Base-by-base conservation (phyloP, 2,329 filamentous ascomycete species). In the Paraconiothyrium brasiliense region DNA sequence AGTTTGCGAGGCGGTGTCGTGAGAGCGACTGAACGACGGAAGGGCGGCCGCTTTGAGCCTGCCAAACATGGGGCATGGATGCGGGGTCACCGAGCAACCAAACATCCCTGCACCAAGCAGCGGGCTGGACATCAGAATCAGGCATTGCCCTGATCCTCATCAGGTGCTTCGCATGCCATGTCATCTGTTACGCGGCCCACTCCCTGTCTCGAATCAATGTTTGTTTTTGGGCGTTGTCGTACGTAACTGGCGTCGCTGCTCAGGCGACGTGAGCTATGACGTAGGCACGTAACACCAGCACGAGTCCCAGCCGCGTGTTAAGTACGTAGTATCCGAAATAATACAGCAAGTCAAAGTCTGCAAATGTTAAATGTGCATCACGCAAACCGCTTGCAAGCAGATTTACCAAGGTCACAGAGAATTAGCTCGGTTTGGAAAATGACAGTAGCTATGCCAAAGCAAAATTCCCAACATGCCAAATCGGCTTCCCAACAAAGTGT, bases 31-130 rank as follows among this genome's bases (percentile, higher is more conserved):
- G 20, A 41, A 16, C 4, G 37, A 44, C 24, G 34, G 34, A 41
- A 50, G 47, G 55, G 30, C 41, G 54, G 49, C 51, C 39, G 50
- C 43, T 47, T 61, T 35, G 24, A 32, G 27, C 46, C 4, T 49
- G 27, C 24, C 24, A 16, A 46, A 32, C 52, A 44, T 56, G 30
- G 27, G 27, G 16, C 39, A 13, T 24, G 16, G 20, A 37, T 13
- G 41, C 41, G 54, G 54, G 54, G 41, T 44, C 27, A 22, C 39
- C 41, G 22, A 37, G 54, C 43, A 56, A 56, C 54, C 43, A 13
- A 43, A 4, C 46, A 32, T 39, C 51, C 52, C 39, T 44, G 52
- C 27, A 46, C 37, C 30, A 20, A 46, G 32, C 48, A 16, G 20
- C 20, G 4, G 44, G 20, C 47, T 4, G 2, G 20, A 46, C 41